Evolutionary conservation across 129 eudicot genomes (phyloP).

Genomic region (Pseudognaphalium luteoalbum): DNA sequence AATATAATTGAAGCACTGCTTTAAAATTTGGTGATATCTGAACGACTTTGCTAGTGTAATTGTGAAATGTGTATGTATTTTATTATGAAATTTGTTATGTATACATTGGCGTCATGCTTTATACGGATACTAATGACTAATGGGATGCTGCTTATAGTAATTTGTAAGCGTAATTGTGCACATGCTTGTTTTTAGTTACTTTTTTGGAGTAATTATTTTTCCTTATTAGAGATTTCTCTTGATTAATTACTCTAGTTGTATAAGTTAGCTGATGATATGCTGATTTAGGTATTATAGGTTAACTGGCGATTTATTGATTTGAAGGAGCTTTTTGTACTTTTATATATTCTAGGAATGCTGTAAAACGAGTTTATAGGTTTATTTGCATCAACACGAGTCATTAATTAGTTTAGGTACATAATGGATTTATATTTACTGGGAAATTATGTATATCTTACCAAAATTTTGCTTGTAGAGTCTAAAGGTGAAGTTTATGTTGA

Average conservation of each 20-base stretch:
- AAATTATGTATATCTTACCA: not conserved
- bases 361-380: conserved; percentile 11
- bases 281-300: not conserved
- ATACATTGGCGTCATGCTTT: conserved; percentile 25
- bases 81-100: conserved; percentile 17
- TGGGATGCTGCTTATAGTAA: not conserved
- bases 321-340: conserved; percentile 5
- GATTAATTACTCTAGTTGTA: not conserved
- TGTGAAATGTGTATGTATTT: not conserved
- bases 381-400: not conserved
- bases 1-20: conserved; percentile 6
- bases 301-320: not conserved
- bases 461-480: not conserved
- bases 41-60: conserved; percentile 2
- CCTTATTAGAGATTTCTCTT: not conserved
- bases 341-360: not conserved
- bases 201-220: not conserved
- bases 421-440: conserved; percentile 12
- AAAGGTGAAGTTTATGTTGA: not conserved
- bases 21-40: not conserved
- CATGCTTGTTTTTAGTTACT: conserved; percentile 4
- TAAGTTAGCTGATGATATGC: not conserved
- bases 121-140: not conserved
- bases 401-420: conserved; percentile 3
- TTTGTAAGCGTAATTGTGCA: not conserved